phyloP scores from a whole-genome alignment of 768 basidiomycete genomes.

The Calocera cornea region DNA sequence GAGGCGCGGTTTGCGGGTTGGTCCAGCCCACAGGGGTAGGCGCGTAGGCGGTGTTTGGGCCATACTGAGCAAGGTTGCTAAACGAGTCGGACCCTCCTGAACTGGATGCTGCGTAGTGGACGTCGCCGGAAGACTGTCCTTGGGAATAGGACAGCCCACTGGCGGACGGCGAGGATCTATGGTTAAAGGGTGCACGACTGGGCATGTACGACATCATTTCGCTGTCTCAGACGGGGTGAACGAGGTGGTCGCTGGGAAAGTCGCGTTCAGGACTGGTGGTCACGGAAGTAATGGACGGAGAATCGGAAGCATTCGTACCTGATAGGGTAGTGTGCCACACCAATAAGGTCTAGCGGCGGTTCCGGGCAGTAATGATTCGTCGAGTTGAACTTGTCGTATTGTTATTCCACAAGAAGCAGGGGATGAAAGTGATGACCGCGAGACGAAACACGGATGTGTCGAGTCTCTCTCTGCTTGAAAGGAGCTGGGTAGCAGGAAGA shows the following conservation, averaged over 20 bases:
- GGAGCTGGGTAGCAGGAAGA: not conserved
- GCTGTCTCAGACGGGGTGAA: not conserved
- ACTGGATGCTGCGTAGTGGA: not conserved
- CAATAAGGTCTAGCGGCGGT: constrained; percentile 4
- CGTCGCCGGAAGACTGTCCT: not conserved
- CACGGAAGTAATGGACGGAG: constrained; percentile 5
- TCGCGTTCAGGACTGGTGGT: not conserved
- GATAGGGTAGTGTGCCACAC: constrained; percentile 4
- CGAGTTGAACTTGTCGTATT: not conserved
- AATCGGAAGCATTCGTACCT: constrained; percentile 1
- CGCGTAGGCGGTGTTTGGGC: not conserved
- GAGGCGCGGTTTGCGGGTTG: not conserved
- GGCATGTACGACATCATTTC: constrained; percentile 6
- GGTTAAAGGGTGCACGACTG: not conserved
- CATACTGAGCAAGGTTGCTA: not conserved
- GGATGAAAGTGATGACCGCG: not conserved
- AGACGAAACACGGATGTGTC: constrained; percentile 6
- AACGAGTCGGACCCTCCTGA: not conserved
- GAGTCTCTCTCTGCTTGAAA: not conserved
- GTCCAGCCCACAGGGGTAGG: not conserved
- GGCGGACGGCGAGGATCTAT: not conserved
- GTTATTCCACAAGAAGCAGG: not conserved
- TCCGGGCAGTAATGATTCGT: not conserved
- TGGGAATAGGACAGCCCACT: not conserved
- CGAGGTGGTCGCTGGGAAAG: constrained; percentile 4